Percentiles rank a stretch among this genome's conserved stretches.
phyloP scores from a whole-genome alignment of 192 early-diverging fungal species.

The Funneliformis mosseae region DNA sequence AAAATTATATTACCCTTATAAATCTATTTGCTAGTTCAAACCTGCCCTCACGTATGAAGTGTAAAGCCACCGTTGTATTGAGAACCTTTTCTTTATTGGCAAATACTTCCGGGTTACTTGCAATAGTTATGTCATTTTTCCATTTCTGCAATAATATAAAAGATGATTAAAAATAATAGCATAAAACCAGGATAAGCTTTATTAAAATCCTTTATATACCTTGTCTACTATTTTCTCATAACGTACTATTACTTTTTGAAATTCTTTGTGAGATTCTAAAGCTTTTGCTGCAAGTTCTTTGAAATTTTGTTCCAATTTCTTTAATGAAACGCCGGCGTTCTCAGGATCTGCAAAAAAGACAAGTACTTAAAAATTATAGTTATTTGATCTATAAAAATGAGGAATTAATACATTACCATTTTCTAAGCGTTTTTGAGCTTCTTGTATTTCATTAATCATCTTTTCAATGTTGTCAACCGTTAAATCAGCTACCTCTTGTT shows the following conservation, averaged over 20 bases:
- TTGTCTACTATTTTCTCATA: slow-evolving; percentile 79
- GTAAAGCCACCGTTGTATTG: slow-evolving; percentile 63
- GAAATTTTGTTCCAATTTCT: background rate
- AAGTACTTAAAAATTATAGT: background rate
- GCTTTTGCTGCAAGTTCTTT: slow-evolving; percentile 33
- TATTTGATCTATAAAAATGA: background rate
- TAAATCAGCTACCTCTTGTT: background rate
- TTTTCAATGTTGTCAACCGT: background rate
- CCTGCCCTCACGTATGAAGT: slow-evolving; percentile 86
- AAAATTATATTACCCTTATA: slow-evolving; percentile 38
- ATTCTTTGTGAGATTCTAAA: slow-evolving; percentile 64
- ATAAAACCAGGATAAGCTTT: slow-evolving; percentile 3
- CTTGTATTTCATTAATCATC: background rate
- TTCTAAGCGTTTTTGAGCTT: background rate
- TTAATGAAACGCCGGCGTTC: background rate
- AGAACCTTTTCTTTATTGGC: slow-evolving; percentile 69
- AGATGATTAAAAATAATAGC: background rate
- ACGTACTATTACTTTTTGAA: slow-evolving; percentile 61
- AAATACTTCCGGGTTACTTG: slow-evolving; percentile 74
- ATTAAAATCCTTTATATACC: slow-evolving; percentile 39
- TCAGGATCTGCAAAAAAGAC: background rate
- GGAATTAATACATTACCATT: background rate
- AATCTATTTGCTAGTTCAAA: slow-evolving; percentile 79
- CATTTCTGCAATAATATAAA: slow-evolving; percentile 53
- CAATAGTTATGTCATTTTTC: slow-evolving; percentile 62